Percentiles rank a stretch among this genome's conserved stretches.
Conservation (phyloP, 2,329 filamentous ascomycete genomes). For the Xylaria sp. region DNA sequence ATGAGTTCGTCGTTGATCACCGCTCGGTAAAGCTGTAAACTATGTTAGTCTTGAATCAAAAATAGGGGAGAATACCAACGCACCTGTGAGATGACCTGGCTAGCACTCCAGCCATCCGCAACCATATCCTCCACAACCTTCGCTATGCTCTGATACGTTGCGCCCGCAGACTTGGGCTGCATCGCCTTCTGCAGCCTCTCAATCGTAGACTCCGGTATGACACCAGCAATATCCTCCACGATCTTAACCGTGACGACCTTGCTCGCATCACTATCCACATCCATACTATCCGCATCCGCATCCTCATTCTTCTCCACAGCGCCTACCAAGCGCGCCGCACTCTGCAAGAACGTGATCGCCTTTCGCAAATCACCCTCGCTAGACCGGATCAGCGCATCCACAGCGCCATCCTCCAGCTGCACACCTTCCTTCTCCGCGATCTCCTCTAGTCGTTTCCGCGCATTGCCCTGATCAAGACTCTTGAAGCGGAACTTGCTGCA, state of each 20-base stretch:
- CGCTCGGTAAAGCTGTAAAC: slow-evolving; percentile 65
- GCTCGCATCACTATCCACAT: slow-evolving; percentile 56
- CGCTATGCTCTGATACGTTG: slow-evolving; percentile 68
- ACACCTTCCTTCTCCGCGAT: slow-evolving; percentile 81
- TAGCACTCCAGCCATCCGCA: slow-evolving; percentile 94
- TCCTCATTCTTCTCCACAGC: slow-evolving; percentile 47
- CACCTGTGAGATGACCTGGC: slow-evolving; percentile 78
- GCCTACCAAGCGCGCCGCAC: slow-evolving; percentile 81
- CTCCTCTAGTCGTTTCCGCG: slow-evolving; percentile 69
- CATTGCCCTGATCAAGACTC: slow-evolving; percentile 81
- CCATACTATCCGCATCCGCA: slow-evolving; percentile 48
- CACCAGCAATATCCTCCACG: slow-evolving; percentile 92
- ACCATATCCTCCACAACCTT: slow-evolving; percentile 84
- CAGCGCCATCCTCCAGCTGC: slow-evolving; percentile 66
- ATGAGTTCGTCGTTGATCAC: slow-evolving; percentile 81
- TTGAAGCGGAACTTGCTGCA: slow-evolving; percentile 99
- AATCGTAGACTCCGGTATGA: slow-evolving; percentile 75
- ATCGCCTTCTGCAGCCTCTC: slow-evolving; percentile 67
- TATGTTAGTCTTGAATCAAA: slow-evolving; percentile 2
- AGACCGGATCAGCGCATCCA: slow-evolving; percentile 78
- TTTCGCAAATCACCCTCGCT: slow-evolving; percentile 93
- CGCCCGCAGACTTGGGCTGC: slow-evolving; percentile 60
- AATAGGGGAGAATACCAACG: slow-evolving; percentile 22
- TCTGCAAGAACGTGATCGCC: slow-evolving; percentile 93
- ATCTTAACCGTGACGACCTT: slow-evolving; percentile 63